A percentile compares a stretch with the other conserved stretches of the same genome.
These are phyloP conservation scores for Ceratocystis papillata DNA, from an alignment of 2,329 filamentous ascomycete species.

Conservation along the genomic window DNA sequence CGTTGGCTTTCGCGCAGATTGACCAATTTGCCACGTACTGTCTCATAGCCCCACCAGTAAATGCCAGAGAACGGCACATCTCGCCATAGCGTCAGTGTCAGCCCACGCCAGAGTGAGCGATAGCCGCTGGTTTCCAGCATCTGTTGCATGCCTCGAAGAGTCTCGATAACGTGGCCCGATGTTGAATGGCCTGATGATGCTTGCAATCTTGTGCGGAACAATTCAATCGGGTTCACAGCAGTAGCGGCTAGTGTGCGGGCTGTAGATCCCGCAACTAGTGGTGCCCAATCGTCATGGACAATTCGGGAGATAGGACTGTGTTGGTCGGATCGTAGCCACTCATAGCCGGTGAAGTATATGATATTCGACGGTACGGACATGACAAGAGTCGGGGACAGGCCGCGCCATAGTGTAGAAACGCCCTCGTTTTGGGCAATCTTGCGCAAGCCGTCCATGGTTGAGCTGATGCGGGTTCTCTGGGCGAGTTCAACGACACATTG, in stretches of 20 bases:
- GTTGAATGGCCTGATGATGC: slow-evolving; percentile 51
- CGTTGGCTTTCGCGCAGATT: slow-evolving; percentile 37
- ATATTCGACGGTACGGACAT: slow-evolving; percentile 96
- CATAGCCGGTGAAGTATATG: slow-evolving; percentile 97
- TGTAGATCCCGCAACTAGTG: slow-evolving; percentile 65
- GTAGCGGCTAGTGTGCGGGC: slow-evolving; percentile 73
- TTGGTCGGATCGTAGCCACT: slow-evolving; percentile 71
- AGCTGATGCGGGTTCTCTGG: slow-evolving; percentile 72
- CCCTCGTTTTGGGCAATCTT: slow-evolving; percentile 96
- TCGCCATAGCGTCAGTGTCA: slow-evolving; percentile 86
- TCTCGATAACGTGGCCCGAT: slow-evolving; percentile 65
- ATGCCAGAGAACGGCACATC: slow-evolving; percentile 95
- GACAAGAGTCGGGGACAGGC: slow-evolving; percentile 80
- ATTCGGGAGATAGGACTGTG: slow-evolving; percentile 58
- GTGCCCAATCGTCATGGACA: slow-evolving; percentile 60
- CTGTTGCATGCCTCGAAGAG: slow-evolving; percentile 60
- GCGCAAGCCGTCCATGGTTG: slow-evolving; percentile 78
- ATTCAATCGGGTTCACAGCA: slow-evolving; percentile 80
- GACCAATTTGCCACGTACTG: slow-evolving; percentile 59
- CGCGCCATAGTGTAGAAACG: slow-evolving; percentile 75
- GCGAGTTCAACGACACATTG: slow-evolving; percentile 83
- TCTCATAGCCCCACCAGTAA: slow-evolving; percentile 98
- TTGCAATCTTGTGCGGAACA: slow-evolving; percentile 87
- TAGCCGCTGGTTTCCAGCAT: slow-evolving; percentile 75
- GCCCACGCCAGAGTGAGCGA: slow-evolving; percentile 74